Evolutionary conservation across 2,329 filamentous ascomycete species (phyloP).

Genomic region (Paraphaeosphaeria minitans): DNA sequence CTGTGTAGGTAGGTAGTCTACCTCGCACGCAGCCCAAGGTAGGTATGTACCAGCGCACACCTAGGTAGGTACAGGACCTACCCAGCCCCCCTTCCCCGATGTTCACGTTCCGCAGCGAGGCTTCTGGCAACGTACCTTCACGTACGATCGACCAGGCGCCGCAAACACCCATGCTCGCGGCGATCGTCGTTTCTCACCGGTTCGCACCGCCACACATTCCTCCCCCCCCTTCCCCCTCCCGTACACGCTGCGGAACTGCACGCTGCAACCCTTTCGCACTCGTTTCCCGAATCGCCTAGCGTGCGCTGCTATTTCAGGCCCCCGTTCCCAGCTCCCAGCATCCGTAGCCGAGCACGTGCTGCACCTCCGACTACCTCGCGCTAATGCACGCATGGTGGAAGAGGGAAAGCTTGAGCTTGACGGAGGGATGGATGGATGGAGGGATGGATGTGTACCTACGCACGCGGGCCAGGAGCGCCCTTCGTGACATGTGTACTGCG

Average conservation of each 20-base stretch:
- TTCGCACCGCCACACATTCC: slow-evolving; percentile 7
- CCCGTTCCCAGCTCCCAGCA: not conserved
- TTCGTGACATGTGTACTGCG: not conserved
- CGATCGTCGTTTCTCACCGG: slow-evolving; percentile 10
- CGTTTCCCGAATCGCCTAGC: slow-evolving; percentile 1
- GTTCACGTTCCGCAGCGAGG: not conserved
- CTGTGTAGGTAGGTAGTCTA: too few species aligned
- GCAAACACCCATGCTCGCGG: not conserved
- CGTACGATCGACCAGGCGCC: not conserved
- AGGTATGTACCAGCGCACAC: not conserved
- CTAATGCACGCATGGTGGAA: not conserved
- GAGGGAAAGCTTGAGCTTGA: not conserved
- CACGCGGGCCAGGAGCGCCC: not conserved
- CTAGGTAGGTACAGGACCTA: too few species aligned
- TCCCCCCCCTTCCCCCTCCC: too few species aligned
- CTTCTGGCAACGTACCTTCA: not conserved
- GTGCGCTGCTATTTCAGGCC: slow-evolving; percentile 1
- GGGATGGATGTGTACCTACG: too few species aligned
- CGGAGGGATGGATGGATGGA: not conserved
- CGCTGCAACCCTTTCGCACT: slow-evolving; percentile 8
- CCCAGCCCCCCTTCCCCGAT: too few species aligned
- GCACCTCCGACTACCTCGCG: not conserved
- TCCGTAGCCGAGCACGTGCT: not conserved
- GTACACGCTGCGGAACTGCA: not conserved
- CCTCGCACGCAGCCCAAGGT: not conserved